Conservation (phyloP, 305 asterid genomes). For the Caryopteris hybrid region DNA sequence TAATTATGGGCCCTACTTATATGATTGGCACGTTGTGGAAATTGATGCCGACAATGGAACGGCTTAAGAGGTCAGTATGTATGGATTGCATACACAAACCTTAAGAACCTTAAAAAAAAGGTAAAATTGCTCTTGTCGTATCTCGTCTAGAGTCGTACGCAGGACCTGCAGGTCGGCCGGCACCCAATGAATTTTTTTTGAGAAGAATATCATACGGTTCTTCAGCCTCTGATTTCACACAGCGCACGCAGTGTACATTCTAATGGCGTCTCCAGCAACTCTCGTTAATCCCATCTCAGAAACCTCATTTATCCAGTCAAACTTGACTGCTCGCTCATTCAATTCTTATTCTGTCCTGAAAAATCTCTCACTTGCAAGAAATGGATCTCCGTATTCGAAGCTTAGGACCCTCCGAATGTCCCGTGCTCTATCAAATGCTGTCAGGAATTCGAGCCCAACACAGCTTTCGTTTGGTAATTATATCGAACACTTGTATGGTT, state of each 20-base stretch:
- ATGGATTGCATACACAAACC: too few species aligned
- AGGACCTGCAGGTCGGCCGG: background rate
- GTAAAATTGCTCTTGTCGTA: background rate
- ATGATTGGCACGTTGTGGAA: too few species aligned
- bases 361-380: conserved; percentile 29
- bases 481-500: background rate
- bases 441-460: conserved; percentile 36
- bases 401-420: conserved; percentile 10
- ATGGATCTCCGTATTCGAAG: conserved; percentile 22
- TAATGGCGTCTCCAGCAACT: conserved; percentile 42
- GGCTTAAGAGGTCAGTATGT: too few species aligned
- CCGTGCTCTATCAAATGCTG: conserved; percentile 16
- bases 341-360: conserved; percentile 18
- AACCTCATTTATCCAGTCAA: conserved; percentile 18
- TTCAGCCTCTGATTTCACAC: background rate
- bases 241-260: conserved; percentile 8
- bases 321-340: conserved; percentile 19
- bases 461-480: conserved; percentile 45
- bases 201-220: background rate
- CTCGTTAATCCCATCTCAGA: conserved; percentile 36
- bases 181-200: too few species aligned
- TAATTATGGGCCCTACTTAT: too few species aligned
- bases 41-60: too few species aligned
- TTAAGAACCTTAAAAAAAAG: background rate
- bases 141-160: background rate